Base-by-base conservation (phyloP, 257 asterid species). In the Fraxinus americana region DNA sequence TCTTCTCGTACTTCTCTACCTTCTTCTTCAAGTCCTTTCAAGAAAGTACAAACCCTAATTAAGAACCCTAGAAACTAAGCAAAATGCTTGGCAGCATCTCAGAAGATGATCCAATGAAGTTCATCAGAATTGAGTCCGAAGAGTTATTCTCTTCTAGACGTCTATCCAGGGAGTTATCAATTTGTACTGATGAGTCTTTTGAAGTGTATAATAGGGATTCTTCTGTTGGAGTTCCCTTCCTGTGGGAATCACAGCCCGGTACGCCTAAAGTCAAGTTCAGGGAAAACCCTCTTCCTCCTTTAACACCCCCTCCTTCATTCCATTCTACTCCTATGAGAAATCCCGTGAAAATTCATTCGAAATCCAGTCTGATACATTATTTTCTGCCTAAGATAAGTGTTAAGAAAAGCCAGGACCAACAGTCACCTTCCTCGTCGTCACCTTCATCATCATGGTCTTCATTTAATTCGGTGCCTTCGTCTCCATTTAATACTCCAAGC, bases 231-330 rank as follows among this genome's bases (percentile, higher is more conserved):
- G 69, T 63, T 63, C 69, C 69, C 25, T 63, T 63, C 19, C 21
- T 63, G 69, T 63, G 69, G 69, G 69, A 63, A 25, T 63, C 69
- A 25, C 35, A 63, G 32, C 69, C 69, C 32, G 69, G 69, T 23
- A 25, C 35, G 5, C 69, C 69, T 11, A 63, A 63, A 25, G 7
- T 23, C 69, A 63, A 63, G 35, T 25, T 63, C 69, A 10, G 32
- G 14, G 69, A 63, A 63, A 63, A 5, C 34, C 35, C 69, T 63
- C 35, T 25, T 25, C 69, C 69, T 25, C 69, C 69, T 63, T 30
- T 63, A 21, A 63, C 69, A 63, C 69, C 69, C 6, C 69, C 69
- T 8, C 69, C 69, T 63, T 25, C 69, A 8, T 25, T 63, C 35
- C 69, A 17, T 27, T 63, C 69, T 30, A 63, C 10, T 63, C 35